Conservation (phyloP, 768 basidiomycete genomes). For the Pulveroboletus sp. region DNA sequence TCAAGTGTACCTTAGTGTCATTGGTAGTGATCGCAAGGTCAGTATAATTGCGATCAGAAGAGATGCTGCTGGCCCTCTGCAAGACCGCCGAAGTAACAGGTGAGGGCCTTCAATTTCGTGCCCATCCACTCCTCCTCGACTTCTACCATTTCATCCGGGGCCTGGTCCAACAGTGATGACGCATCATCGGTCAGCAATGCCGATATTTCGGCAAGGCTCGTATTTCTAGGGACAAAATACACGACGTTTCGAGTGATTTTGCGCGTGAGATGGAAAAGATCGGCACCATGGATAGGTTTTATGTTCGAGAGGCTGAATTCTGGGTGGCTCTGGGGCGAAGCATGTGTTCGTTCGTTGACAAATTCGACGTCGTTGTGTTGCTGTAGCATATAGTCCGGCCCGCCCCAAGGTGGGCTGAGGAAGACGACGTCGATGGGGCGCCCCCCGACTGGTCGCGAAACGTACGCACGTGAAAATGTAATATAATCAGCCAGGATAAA, state of each 20-base stretch:
- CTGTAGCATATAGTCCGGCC: conserved; percentile 59
- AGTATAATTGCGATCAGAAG: conserved; percentile 34
- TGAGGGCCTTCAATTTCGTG: conserved; percentile 86
- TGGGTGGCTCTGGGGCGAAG: conserved; percentile 33
- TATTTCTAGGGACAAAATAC: conserved; percentile 85
- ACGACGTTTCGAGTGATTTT: conserved; percentile 78
- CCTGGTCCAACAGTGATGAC: neutral
- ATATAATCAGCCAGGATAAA: conserved; percentile 87
- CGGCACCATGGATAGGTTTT: conserved; percentile 74
- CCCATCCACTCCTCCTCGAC: conserved; percentile 98
- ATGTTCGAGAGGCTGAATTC: conserved; percentile 69
- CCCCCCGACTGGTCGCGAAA: conserved; percentile 22
- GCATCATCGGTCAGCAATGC: conserved; percentile 33
- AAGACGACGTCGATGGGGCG: conserved; percentile 85
- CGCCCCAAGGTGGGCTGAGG: conserved; percentile 94
- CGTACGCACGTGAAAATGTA: conserved; percentile 62
- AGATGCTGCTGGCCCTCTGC: conserved; percentile 60
- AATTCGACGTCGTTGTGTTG: conserved; percentile 3
- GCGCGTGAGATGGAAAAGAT: conserved; percentile 73
- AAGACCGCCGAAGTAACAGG: conserved; percentile 90
- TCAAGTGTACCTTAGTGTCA: neutral
- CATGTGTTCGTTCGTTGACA: neutral
- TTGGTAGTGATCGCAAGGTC: neutral
- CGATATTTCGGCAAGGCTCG: conserved; percentile 67
- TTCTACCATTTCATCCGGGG: conserved; percentile 59